Evolutionary conservation across 2,329 filamentous ascomycete genomes (phyloP), one percentile per base, ranked within the genome.

Genomic region (Botrytis cinerea): DNA sequence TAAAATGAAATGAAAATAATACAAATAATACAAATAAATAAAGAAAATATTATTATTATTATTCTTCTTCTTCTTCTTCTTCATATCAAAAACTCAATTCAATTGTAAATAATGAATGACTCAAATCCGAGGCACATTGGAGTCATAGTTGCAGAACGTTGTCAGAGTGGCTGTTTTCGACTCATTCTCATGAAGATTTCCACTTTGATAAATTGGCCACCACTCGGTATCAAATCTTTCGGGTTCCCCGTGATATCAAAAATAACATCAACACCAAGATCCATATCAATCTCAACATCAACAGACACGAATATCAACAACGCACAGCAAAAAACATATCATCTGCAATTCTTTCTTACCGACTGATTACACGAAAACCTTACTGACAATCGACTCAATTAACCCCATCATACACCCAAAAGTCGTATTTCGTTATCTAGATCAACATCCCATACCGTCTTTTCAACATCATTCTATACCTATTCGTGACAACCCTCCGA

Each of bases 401-500:
- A 54, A 54, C 51, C 28, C 14, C 14, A 54, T n/a, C 51, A 28
- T 54, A 54, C n/a, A n/a, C 51, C n/a, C 28, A 40, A 54, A 57
- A 40, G 35, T 57, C 64, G 48, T 68, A 57, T 57, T 32, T 48
- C 16, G 38, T 68, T 68, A 57, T 57, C 66, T 68, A 43, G 66
- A 68, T 68, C 66, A 51, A 68, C 66, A 68, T 68, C 28, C 32
- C 66, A 68, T 68, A 57, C 66, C 48, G 66, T 68, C 66, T 68
- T 71, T 64, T 57, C 10, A 57, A 54, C n/a, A 51, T 54, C 57
- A 64, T 25, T 59, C 51, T 68, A 68, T 72, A 72, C 71, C 62
- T 40, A 68, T 72, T 72, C 62, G 71, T 72, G 71, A 69, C 43
- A 72, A 48, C 48, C 35, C 28, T 72, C 71, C 71, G 62, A 68